Evolutionary conservation across 2,329 filamentous ascomycete species (phyloP).

Genomic region (Alternaria tenuissima): DNA sequence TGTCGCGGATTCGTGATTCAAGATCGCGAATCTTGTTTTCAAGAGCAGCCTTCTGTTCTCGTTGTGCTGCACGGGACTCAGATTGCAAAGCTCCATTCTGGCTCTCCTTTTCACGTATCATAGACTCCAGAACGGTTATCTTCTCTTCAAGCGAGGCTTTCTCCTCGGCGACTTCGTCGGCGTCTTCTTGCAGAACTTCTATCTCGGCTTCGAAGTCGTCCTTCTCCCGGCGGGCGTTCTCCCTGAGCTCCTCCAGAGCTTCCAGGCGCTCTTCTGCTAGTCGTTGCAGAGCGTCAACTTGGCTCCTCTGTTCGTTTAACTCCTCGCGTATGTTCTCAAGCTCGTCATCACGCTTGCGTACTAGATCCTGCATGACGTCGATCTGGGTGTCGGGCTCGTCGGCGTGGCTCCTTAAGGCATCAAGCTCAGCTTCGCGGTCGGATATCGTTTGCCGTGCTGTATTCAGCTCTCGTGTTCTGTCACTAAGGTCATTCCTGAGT

Average conservation of each 20-base stretch:
- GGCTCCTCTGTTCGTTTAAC: conserved; percentile 41
- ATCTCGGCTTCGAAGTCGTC: conserved; percentile 67
- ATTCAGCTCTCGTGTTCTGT: conserved; percentile 48
- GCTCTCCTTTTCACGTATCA: conserved; percentile 50
- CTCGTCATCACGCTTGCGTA: conserved; percentile 57
- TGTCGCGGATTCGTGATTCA: conserved; percentile 39
- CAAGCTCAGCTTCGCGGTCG: conserved; percentile 49
- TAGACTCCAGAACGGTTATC: conserved; percentile 52
- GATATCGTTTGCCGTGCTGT: conserved; percentile 45
- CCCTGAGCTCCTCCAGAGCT: conserved; percentile 62
- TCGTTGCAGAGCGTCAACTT: conserved; percentile 44
- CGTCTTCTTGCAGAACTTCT: conserved; percentile 54
- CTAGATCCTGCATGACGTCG: conserved; percentile 53
- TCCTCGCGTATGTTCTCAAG: conserved; percentile 63
- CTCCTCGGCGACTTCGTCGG: conserved; percentile 54
- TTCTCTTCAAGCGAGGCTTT: conserved; percentile 69
- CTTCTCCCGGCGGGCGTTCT: conserved; percentile 54
- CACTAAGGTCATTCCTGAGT: conserved; percentile 38
- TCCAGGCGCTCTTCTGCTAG: conserved; percentile 47
- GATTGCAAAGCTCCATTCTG: conserved; percentile 29
- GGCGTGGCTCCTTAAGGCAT: conserved; percentile 44
- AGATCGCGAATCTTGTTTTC: conserved; percentile 60
- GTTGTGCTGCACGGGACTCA: conserved; percentile 64
- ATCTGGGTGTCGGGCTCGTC: conserved; percentile 52
- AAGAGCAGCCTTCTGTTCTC: conserved; percentile 54